Conservation (phyloP, 768 basidiomycete species). For the Strobilomyces confusus region DNA sequence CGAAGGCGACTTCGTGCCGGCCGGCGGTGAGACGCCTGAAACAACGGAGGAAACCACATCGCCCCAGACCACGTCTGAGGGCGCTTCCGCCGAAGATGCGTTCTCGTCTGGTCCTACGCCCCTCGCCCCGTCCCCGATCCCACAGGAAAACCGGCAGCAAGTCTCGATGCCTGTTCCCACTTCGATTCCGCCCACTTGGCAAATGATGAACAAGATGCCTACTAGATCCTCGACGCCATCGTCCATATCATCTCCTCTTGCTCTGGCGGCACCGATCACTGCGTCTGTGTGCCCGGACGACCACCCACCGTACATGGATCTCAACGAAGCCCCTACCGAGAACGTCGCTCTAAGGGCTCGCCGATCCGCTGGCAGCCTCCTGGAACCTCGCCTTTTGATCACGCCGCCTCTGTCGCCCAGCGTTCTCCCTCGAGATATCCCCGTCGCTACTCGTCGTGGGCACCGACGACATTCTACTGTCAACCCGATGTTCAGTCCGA, state of each 20-base stretch:
- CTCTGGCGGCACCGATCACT: constrained; percentile 79
- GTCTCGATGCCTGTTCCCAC: constrained; percentile 36
- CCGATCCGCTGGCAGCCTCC: constrained; percentile 61
- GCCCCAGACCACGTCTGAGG: constrained; percentile 11
- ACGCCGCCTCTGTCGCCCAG: constrained; percentile 72
- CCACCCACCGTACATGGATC: constrained; percentile 58
- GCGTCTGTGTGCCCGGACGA: constrained; percentile 62
- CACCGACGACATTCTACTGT: constrained; percentile 73
- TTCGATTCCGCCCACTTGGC: constrained; percentile 45
- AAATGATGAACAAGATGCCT: constrained; percentile 43
- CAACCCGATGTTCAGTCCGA: constrained; percentile 58
- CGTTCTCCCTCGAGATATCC: constrained; percentile 50
- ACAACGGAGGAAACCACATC: constrained; percentile 18
- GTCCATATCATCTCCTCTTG: constrained; percentile 83
- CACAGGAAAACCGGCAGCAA: constrained; percentile 22
- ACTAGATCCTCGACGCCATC: constrained; percentile 87
- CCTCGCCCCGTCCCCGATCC: constrained; percentile 48
- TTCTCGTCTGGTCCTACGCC: constrained; percentile 65
- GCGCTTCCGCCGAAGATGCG: constrained; percentile 23
- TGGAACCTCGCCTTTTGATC: constrained; percentile 61
- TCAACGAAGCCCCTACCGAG: constrained; percentile 47
- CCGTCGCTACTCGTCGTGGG: constrained; percentile 44
- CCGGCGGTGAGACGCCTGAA: constrained; percentile 23
- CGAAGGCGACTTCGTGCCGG: constrained; percentile 38
- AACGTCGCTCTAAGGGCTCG: constrained; percentile 52